Base-by-base conservation (phyloP, 768 basidiomycete genomes). In the Hygrophorus pudorinus region DNA sequence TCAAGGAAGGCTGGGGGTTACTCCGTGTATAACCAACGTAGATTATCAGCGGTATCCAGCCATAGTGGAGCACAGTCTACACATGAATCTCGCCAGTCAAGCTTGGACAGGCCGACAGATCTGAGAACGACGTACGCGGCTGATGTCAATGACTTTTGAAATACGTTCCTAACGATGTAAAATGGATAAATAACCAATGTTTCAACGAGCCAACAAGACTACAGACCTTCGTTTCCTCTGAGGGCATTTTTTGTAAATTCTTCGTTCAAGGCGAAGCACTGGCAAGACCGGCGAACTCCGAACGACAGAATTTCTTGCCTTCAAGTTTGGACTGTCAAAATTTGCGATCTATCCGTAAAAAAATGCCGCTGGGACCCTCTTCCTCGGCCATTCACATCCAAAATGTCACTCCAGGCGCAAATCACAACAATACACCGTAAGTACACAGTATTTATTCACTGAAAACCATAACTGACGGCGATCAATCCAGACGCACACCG, bases 41-140 rank as follows among this genome's bases (percentile, higher is more conserved):
- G 56, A 98, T 93, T 57, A 98, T 89, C 59, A 93, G 67, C 27
- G 94, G 94, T 57, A 98, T 91, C 90, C 93, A 98, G 51, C 82
- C 84, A 54, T 92, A 96, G 65, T 96, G 91, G 42, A 96, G 59
- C 55, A 92, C 73, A 47, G 85, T 90, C 92, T 96, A 56, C 21
- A 33, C 28, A 30, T 13, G 17, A 41, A 30, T 31, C 12, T 31
- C n/a, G n/a, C n/a, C n/a, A n/a, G 31, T 43, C 31, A 27, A 3
- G 37, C 32, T 35, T 33, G 44, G 6, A 40, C 40, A 16, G 14
- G 10, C 38, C 37, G n/a, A 10, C 24, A 21, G 18, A 37, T 30
- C 35, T 44, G 21, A 27, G 20, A 42, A 45, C 41, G 48, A 73
- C 78, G 51, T 71, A 92, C 89, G 50, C 86, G 82, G 51, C 82